Evolutionary conservation across 305 asterid genomes (phyloP).

Genomic region (Euphrasia arctica): DNA sequence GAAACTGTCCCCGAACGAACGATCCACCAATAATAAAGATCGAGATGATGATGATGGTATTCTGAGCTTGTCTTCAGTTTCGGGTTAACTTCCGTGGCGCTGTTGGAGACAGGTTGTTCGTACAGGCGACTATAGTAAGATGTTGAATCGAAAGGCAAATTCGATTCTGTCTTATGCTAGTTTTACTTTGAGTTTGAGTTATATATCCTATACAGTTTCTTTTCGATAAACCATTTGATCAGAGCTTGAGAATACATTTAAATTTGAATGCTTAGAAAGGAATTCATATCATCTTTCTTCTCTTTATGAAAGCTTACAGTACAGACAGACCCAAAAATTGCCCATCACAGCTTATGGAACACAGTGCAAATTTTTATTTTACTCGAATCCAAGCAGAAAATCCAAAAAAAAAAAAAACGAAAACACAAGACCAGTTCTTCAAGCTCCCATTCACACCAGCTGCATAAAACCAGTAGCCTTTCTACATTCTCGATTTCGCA

Average conservation of each 20-base stretch:
- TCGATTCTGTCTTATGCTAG: no score
- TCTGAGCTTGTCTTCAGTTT: neutral
- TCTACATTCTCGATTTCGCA: conserved; percentile 84
- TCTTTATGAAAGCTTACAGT: conserved; percentile 18
- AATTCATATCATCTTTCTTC: no score
- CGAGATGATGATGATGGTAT: no score
- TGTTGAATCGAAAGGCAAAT: no score
- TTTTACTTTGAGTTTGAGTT: no score
- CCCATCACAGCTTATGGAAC: conserved; percentile 40
- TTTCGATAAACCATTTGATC: no score
- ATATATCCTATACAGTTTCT: no score
- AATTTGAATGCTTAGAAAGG: no score
- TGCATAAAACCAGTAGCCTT: neutral
- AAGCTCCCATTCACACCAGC: conserved; percentile 14
- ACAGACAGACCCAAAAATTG: conserved; percentile 25
- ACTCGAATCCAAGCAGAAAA: conserved; percentile 22
- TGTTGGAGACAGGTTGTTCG: conserved; percentile 21
- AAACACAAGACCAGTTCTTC: neutral
- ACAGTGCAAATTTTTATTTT: conserved; percentile 28
- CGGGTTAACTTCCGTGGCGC: conserved; percentile 7
- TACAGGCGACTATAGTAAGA: neutral
- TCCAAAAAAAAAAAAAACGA: neutral
- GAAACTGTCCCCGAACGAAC: no score
- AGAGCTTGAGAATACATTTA: no score
- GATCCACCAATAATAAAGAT: no score